Evolutionary conservation across 345 rosid genomes (phyloP), one percentile per base, ranked within the genome.

Genomic region (Microthlaspi erraticum): DNA sequence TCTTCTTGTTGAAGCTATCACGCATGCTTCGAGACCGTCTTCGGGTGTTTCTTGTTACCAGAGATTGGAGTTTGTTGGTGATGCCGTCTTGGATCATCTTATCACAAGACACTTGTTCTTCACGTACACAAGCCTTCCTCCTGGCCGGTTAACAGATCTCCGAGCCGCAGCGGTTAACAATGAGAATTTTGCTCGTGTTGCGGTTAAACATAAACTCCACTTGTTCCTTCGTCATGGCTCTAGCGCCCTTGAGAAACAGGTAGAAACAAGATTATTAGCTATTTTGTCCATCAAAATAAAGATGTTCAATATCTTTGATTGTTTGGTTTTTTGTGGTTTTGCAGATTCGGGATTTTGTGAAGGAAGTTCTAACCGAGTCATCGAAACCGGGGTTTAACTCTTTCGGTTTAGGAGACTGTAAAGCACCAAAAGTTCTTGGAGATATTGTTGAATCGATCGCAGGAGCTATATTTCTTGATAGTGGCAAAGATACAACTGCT

Each of bases 101-200:
- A 94, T 94, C 33, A 94, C 98, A 2, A 82, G 60, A 82, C 96
- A 91, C 69, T 76, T 94, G 78, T 94, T 94, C 80, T 94, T 94
- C 84, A 86, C 93, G 0, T 89, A 94, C 67, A 87, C 95, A 11
- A 78, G 88, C 78, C 88, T 94, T 46, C 96, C 99, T 26, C 99
- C 99, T 20, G 99, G 99, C 39, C 88, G 98, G 34, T 81, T 94
- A 84, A 94, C 99, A 10, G 99, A 94, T 82, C 82, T 94, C 67
- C 88, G 99, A 66, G 99, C 98, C 72, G 98, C 99, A 48, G 99
- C 99, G 62, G 99, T 94, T 56, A 94, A 94, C 81, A 94, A 94
- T 63, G 99, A 94, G 74, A 94, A 94, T 38, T 94, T 94, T 63
- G 98, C 99, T 16, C 98, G 98, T 53, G 96, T 94, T 53, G 97